Base-by-base conservation (phyloP, 768 basidiomycete genomes). In the Xerocomus spinulosus region DNA sequence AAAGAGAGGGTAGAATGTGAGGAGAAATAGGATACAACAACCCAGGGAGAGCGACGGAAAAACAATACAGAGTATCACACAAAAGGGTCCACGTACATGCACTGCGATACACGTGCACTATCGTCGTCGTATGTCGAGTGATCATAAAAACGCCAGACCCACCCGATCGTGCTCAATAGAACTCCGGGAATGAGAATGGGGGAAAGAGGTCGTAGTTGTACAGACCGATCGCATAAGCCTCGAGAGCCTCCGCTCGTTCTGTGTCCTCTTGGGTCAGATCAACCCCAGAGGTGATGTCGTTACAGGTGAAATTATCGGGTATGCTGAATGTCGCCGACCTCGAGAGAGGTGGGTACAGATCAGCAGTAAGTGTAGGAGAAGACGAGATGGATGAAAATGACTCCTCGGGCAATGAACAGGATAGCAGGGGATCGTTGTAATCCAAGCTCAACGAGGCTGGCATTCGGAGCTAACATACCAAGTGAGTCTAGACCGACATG, bases 181-280 rank as follows among this genome's bases (percentile, higher is more conserved):
- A 53, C 25, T 58, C 57, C 23, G 58, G 46, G 18, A 59, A 58
- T 8, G 48, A 12, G 38, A 58, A 59, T 0, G 49, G 55, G 5
- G 52, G 48, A 36, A 62, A 56, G 9, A 65, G n/a, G 33, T 67
- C 60, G 14, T 56, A 51, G 17, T 57, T 46, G 26, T 67, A 52
- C n/a, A 65, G 49, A 21, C 64, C 66, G 10, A 63, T 60, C 9
- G 60, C 49, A 44, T 67, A 65, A 10, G 58, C 63, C 34, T 67
- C 60, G 28, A 65, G 60, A 17, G 58, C 64, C 41, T 59, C 63
- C 2, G 51, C 58, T 12, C 50, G 55, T n/a, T 67, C 63, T 28
- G 36, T 26, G 20, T 62, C 55, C 2, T 60, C 64, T 10, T 48
- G 54, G 1, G 43, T 36, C 14, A 20, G 30, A 40, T 49, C 41